Conservation (phyloP, 768 basidiomycete genomes). For the Panaeolus cyanescens region DNA sequence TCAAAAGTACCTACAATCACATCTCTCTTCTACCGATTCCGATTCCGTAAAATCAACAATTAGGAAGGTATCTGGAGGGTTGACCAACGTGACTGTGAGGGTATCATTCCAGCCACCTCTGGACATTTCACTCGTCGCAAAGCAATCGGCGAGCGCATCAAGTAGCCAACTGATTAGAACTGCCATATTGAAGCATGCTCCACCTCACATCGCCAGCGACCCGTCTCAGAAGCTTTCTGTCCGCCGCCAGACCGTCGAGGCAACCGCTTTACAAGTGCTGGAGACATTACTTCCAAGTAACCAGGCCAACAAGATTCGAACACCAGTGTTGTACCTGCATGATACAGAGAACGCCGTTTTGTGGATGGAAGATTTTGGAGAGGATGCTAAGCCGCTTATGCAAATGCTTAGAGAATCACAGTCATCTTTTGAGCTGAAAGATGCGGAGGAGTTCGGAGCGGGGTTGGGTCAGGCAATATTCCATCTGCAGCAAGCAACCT, state of each 20-base stretch:
- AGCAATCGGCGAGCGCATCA: not conserved
- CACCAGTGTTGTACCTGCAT: not conserved
- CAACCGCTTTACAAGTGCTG: not conserved
- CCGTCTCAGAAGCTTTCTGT: slow-evolving; percentile 1
- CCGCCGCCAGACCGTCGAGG: not conserved
- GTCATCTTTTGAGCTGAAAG: not conserved
- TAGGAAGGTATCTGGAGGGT: not conserved
- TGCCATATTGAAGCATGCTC: slow-evolving; percentile 2
- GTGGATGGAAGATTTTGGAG: slow-evolving; percentile 4
- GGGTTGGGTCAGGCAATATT: not conserved
- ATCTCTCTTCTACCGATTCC: not conserved
- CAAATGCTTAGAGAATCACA: not conserved
- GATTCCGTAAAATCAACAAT: not conserved
- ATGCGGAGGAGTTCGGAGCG: not conserved
- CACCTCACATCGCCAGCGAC: not conserved
- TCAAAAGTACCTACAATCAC: not conserved
- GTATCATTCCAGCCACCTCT: not conserved
- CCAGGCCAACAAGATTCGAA: not conserved
- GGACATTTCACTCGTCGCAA: not conserved
- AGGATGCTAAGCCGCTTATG: not conserved
- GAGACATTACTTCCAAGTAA: not conserved
- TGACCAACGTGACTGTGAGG: not conserved
- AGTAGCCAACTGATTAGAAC: not conserved
- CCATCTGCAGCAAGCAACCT: not conserved
- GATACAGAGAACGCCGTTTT: not conserved